These are phyloP conservation scores for Salix viminalis DNA, from an alignment of 345 rosid species.

Conservation along the genomic window DNA sequence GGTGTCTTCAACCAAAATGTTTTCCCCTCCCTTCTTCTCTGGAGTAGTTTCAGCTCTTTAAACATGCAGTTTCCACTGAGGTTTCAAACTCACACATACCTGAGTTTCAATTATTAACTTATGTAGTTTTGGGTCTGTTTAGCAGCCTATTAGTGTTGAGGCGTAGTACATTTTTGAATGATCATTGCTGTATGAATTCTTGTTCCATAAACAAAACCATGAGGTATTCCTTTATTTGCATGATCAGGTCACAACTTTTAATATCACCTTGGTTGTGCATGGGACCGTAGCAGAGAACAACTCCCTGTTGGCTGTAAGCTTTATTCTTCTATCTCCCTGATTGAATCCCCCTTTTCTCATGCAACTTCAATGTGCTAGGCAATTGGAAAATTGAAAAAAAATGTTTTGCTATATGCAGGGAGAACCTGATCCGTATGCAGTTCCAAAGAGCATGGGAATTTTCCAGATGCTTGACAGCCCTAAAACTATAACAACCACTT, in stretches of 20 bases:
- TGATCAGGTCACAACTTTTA: conserved; percentile 74
- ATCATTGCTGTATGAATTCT: not conserved
- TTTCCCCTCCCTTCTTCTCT: not conserved
- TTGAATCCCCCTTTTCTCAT: not conserved
- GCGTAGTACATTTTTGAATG: not conserved
- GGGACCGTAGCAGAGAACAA: conserved; percentile 78
- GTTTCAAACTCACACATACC: not conserved
- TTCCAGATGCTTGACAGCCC: conserved; percentile 72
- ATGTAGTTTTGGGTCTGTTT: not conserved
- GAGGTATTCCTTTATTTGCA: not conserved
- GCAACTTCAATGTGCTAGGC: not conserved
- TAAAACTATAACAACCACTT: conserved; percentile 61
- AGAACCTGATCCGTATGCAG: conserved; percentile 62
- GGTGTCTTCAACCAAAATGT: not conserved
- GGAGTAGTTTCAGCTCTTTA: not conserved
- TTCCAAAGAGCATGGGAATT: conserved; percentile 74
- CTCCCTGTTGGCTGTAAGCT: conserved; percentile 36
- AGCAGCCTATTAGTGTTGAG: not conserved
- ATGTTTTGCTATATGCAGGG: conserved; percentile 36
- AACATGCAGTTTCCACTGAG: not conserved
- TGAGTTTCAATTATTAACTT: not conserved
- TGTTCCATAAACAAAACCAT: not conserved
- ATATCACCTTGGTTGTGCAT: conserved; percentile 74
- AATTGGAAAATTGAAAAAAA: not conserved
- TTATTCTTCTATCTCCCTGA: not conserved